Base-by-base conservation (phyloP, 2,329 filamentous ascomycete genomes). In the Aschersonia sp. region DNA sequence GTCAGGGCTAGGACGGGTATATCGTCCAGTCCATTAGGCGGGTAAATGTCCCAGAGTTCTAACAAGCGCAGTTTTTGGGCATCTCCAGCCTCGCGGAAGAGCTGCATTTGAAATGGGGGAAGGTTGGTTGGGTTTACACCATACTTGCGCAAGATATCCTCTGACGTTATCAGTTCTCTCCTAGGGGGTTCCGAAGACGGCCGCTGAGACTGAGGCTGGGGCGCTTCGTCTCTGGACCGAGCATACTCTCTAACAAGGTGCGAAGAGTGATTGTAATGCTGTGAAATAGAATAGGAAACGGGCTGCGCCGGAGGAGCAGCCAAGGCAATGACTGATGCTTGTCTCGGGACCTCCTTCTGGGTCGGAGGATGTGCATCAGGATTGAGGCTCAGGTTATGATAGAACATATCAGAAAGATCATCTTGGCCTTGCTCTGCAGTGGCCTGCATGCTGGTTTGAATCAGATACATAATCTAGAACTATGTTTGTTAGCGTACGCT, bases 1-100 rank as follows among this genome's bases (percentile, higher is more conserved):
- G 63, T 70, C 72, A 72, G 75, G 3, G 74, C 71, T 7, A 78
- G 60, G 7, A 71, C 66, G 2, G 72, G 68, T 53, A 78, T 76
- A 47, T 75, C 73, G 45, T 68, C 70, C 50, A 63, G 68, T 52
- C 75, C 77, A 42, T 71, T 75, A 0, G 84, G 85, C 29, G 85
- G 85, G 50, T 80, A 86, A 54, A 89, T 87, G 50, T 79, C 81
- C 89, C 89, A 95, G 12, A 94, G 78, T 61, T 94, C 84, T 40
- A 94, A 72, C 12, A 95, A 73, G 29, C 86, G 78, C 49, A 81
- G 67, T 58, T 83, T 79, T 63, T 94, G 86, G 43, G 82, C 72
- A 30, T 76, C 69, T 49, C 85, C 81, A 47, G 86, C 87, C 52
- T 82, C 79, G 54, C 78, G 78, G 71, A 94, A 94, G 41, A 95